Base-by-base conservation (phyloP, 768 basidiomycete genomes). In the Lactifluus piperatus region DNA sequence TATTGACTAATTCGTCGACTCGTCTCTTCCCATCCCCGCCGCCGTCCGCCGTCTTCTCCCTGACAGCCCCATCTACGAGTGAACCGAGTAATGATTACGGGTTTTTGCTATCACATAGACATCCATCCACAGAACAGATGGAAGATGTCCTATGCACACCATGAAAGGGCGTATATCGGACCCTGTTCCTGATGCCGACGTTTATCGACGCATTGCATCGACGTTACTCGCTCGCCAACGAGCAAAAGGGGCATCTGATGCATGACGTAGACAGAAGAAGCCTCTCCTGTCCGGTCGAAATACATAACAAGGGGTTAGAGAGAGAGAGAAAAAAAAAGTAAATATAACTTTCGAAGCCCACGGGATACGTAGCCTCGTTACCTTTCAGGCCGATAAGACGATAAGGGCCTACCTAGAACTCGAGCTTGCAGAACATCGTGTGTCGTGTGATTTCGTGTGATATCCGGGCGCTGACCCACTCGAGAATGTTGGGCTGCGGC, bases 311-410 rank as follows among this genome's bases (percentile, higher is more conserved):
- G 39, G 30, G 32, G 36, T 20, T 14, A 27, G n/a, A 34, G 10
- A 34, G 34, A 13, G 34, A 3, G 11, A 11, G 34, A 34, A 34
- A 34, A 34, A 20, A 30, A 11, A 20, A 26, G 48, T 41, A 18
- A 37, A 58, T 30, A 47, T 26, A 6, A 13, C 18, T 11, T 29
- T 20, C 51, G 47, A 54, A 16, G 29, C 39, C 41, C 47, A 30
- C 39, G 41, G n/a, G 39, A 53, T 55, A 49, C 46, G 58, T 54
- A 59, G 58, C 47, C 47, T 55, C 53, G 34, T 51, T 59, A n/a
- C 39, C 34, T 39, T 54, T 47, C 47, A 59, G 32, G 29, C 32
- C 20, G n/a, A 49, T 34, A 30, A 37, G 29, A 53, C 47, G n/a
- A 49, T 26, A 30, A 29, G 29, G n/a, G n/a, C n/a, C n/a, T n/a